Conservation (phyloP, 139 green algal genomes). For the Ettlia oleoabundans region DNA sequence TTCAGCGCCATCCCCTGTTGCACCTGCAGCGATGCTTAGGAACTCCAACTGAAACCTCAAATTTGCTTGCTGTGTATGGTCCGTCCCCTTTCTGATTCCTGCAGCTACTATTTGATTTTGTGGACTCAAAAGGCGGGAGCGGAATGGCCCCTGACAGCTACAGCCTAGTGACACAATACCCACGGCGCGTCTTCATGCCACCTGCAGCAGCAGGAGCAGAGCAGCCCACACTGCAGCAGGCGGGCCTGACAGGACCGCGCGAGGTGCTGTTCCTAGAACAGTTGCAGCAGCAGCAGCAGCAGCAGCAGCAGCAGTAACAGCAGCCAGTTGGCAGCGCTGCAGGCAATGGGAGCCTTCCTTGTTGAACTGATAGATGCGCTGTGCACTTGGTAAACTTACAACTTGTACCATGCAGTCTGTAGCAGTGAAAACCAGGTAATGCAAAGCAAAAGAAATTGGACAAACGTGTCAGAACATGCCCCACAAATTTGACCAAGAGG, state of each 20-base stretch:
- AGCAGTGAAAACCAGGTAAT: background rate
- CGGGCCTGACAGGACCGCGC: conserved; percentile 43
- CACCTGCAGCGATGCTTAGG: too few relatives aligned
- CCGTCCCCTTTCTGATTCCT: conserved; percentile 5
- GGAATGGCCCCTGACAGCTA: conserved; percentile 52
- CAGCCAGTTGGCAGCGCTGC: background rate
- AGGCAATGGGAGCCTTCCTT: background rate
- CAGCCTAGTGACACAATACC: conserved; percentile 72
- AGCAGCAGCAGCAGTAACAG: background rate
- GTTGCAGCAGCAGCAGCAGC: background rate
- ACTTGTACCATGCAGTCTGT: too few relatives aligned
- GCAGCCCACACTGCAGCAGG: conserved; percentile 33
- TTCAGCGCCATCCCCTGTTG: too few relatives aligned
- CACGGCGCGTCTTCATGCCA: conserved; percentile 58
- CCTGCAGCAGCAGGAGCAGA: background rate
- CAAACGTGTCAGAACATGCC: background rate
- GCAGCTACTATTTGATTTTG: conserved; percentile 73
- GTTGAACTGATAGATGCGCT: too few relatives aligned
- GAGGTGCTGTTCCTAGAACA: conserved; percentile 55
- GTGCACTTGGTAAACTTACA: background rate
- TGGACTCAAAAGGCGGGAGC: conserved; percentile 57
- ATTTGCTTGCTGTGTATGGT: background rate
- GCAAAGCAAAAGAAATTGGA: background rate
- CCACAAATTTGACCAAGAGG: conserved; percentile 14
- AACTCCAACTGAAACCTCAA: background rate